phyloP scores from a whole-genome alignment of 2,329 filamentous ascomycete species.

The Microdochium paspali region DNA sequence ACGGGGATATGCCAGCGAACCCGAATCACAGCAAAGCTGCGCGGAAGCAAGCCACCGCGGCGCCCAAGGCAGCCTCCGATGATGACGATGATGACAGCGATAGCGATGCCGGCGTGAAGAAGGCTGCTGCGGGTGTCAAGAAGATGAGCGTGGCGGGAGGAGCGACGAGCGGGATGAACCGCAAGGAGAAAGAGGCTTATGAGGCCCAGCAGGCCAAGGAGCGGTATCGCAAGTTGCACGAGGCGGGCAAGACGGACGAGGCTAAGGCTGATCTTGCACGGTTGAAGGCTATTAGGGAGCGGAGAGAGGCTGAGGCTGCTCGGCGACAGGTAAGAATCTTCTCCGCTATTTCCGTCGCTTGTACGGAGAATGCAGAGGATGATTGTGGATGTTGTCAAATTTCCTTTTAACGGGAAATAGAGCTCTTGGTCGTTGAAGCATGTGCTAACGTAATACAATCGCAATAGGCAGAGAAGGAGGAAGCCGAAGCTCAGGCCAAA shows the following conservation, averaged over 20 bases:
- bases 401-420: no score
- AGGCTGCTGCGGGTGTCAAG: conserved; percentile 29
- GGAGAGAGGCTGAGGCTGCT: conserved; percentile 74
- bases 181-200: conserved; percentile 60
- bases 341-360: neutral
- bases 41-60: conserved; percentile 45
- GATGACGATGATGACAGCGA: conserved; percentile 44
- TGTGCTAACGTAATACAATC: conserved; percentile 14
- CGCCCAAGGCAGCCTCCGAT: conserved; percentile 12
- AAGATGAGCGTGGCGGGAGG: conserved; percentile 8
- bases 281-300: conserved; percentile 72
- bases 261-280: conserved; percentile 82
- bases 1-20: conserved; percentile 70
- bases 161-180: conserved; percentile 27
- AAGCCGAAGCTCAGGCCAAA: conserved; percentile 41
- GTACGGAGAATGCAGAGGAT: no score
- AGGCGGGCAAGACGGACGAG: conserved; percentile 94
- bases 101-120: conserved; percentile 43
- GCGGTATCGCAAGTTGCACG: conserved; percentile 83
- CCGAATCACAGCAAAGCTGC: conserved; percentile 81
- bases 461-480: conserved; percentile 47
- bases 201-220: conserved; percentile 85
- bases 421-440: no score
- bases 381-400: neutral
- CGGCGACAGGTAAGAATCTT: conserved; percentile 55